Evolutionary conservation across 2,329 filamentous ascomycete genomes (phyloP).

Genomic region (Colletotrichum paranaense): DNA sequence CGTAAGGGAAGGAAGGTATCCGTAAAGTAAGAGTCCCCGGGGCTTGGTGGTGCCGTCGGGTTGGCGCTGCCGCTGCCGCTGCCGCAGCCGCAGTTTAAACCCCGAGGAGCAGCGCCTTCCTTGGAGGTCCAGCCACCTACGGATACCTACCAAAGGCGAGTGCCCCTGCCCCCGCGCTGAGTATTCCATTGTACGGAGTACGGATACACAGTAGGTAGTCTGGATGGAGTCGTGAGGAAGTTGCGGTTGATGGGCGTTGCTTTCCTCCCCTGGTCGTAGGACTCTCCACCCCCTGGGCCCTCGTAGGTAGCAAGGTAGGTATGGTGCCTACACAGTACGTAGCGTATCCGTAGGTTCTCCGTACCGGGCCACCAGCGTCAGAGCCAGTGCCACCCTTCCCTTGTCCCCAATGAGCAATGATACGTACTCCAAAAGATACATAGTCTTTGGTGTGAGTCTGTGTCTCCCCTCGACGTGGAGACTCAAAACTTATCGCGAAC

Average conservation of each 20-base stretch:
- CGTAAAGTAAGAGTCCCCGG: not conserved
- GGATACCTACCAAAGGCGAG: not conserved
- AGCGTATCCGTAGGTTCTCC: too few species aligned
- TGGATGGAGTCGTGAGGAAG: too few species aligned
- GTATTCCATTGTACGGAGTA: too few species aligned
- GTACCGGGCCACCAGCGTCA: not conserved
- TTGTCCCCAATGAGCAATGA: not conserved
- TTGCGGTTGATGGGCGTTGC: not conserved
- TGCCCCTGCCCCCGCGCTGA: not conserved
- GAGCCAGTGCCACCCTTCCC: not conserved
- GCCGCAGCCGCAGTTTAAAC: not conserved
- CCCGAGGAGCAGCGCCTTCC: conserved; percentile 1
- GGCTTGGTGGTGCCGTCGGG: not conserved
- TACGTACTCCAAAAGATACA: not conserved
- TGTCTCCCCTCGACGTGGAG: not conserved
- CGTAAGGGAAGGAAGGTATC: too few species aligned
- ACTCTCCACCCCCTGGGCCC: too few species aligned
- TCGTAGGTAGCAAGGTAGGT: too few species aligned
- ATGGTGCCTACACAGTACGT: too few species aligned
- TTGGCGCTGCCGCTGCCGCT: not conserved
- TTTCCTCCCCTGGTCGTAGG: not conserved
- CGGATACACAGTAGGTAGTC: too few species aligned
- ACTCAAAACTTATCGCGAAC: not conserved
- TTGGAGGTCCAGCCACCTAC: not conserved
- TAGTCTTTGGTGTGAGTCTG: not conserved